Base-by-base conservation (phyloP, 2,329 filamentous ascomycete genomes). In the Penicillium rolfsii region DNA sequence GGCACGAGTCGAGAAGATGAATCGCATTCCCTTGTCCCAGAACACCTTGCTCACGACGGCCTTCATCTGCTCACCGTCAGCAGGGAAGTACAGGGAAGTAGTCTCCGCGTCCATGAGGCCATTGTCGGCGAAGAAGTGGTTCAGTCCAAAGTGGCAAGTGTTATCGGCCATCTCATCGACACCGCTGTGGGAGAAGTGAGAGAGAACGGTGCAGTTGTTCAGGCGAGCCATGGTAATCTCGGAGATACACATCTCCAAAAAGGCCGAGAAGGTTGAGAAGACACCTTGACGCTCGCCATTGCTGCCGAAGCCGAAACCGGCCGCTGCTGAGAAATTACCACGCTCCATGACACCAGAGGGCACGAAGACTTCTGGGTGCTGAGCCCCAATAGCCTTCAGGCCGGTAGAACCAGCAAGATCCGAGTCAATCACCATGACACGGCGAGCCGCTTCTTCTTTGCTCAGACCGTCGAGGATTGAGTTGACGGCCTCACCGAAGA, bases 91-190 rank as follows among this genome's bases (percentile, higher is more conserved):
- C 2, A 78, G 62, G 1, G 71, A 60, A 1, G 74, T 77, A 26
- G 43, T 69, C 58, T 71, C 73, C 24, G 72, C 71, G 57, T 78
- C 76, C 66, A 76, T 74, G 7, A 78, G 65, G 1, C 74, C 76
- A 52, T 78, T 78, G 35, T 78, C 76, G 4, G 76, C 75, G 58
- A 78, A 78, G 70, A 77, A 77, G 41, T 75, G 72, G 68, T 78
- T 77, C 60, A 78, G 63, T 5, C 76, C 76, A 58, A 78, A 78
- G 64, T 78, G 76, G 67, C 76, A 78, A 1, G 76, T 78, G 62
- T 78, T 78, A 58, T 78, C 76, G 14, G 76, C 76, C 69, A 78
- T 78, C 61, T 78, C 76, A 43, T 78, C 76, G 2, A 78, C 73
- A 36, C 76, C 76, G 8, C 72, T 75, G 65, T 78, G 76, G 1